Conservation (phyloP, 2,329 filamentous ascomycete species). For the Apiospora marii region DNA sequence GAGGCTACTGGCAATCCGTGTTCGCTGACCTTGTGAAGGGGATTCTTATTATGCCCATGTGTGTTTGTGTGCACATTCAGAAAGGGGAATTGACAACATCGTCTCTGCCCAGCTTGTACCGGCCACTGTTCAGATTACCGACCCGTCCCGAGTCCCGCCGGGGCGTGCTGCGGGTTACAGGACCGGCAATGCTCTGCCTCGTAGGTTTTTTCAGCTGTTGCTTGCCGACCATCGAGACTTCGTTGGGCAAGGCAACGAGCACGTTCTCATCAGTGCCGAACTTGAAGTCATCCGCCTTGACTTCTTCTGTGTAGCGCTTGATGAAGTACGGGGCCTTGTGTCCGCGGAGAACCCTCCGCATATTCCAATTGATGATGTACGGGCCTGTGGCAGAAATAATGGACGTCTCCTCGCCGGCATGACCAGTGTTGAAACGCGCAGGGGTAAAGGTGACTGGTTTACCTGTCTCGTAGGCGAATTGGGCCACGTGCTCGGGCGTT, state of each 20-base stretch:
- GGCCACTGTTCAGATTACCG: slow-evolving; percentile 60
- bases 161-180: slow-evolving; percentile 54
- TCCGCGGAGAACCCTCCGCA: slow-evolving; percentile 86
- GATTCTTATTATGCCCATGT: neutral
- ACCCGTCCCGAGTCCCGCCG: slow-evolving; percentile 61
- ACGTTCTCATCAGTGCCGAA: slow-evolving; percentile 98
- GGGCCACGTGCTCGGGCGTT: slow-evolving; percentile 90
- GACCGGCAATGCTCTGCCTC: slow-evolving; percentile 85
- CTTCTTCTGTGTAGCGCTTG: slow-evolving; percentile 93
- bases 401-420: slow-evolving; percentile 82
- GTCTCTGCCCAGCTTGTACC: slow-evolving; percentile 79
- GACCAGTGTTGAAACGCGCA: slow-evolving; percentile 91
- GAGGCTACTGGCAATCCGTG: neutral
- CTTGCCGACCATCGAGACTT: slow-evolving; percentile 97
- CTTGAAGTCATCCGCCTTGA: slow-evolving; percentile 98
- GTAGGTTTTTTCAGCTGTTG: slow-evolving; percentile 86
- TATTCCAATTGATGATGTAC: slow-evolving; percentile 94
- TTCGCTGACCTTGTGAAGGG: neutral
- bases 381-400: slow-evolving; percentile 97
- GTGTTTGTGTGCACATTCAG: slow-evolving; percentile 38
- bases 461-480: slow-evolving; percentile 96
- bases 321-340: slow-evolving; percentile 92
- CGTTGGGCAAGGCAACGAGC: slow-evolving; percentile 94
- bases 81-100: slow-evolving; percentile 82
- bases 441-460: slow-evolving; percentile 86